A percentile compares a stretch with the other conserved stretches of the same genome.
These are phyloP conservation scores for Exophiala sp. DNA, from an alignment of 2,329 filamentous ascomycete species.

Conservation along the genomic window DNA sequence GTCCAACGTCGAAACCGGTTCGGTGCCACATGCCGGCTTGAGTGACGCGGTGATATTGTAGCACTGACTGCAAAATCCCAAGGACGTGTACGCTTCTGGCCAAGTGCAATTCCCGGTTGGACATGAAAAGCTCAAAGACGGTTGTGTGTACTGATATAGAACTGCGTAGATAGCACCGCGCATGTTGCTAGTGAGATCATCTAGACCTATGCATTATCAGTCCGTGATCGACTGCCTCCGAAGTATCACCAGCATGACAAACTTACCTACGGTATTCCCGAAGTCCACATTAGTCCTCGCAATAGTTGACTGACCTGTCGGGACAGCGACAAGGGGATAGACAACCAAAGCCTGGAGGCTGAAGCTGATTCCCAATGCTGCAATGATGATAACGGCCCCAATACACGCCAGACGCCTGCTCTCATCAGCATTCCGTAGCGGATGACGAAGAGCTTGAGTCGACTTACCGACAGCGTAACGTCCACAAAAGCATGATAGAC, in stretches of 20 bases:
- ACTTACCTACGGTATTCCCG: neutral
- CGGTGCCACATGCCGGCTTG: neutral
- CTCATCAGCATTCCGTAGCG: neutral
- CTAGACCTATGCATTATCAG: neutral
- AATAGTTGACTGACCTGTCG: neutral
- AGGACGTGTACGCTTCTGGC: conserved; percentile 6
- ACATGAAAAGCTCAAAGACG: conserved; percentile 5
- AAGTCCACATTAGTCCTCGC: neutral
- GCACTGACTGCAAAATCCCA: conserved; percentile 6
- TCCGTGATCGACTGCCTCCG: neutral
- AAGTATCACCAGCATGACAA: neutral
- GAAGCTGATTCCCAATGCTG: conserved; percentile 9
- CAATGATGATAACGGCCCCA: conserved; percentile 9
- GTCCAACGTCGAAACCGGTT: neutral
- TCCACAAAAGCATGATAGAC: conserved; percentile 8
- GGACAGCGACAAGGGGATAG: conserved; percentile 2
- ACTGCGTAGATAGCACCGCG: conserved; percentile 5
- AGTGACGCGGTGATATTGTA: conserved; percentile 2
- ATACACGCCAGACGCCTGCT: conserved; percentile 10
- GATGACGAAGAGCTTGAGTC: neutral
- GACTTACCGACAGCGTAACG: conserved; percentile 1
- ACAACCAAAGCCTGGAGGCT: conserved; percentile 6
- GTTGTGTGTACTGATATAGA: conserved; percentile 2
- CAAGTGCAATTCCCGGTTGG: conserved; percentile 14
- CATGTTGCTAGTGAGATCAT: neutral